phyloP scores from a whole-genome alignment of 495 filamentous ascomycete genomes.

The Aspergillus homomorphus region DNA sequence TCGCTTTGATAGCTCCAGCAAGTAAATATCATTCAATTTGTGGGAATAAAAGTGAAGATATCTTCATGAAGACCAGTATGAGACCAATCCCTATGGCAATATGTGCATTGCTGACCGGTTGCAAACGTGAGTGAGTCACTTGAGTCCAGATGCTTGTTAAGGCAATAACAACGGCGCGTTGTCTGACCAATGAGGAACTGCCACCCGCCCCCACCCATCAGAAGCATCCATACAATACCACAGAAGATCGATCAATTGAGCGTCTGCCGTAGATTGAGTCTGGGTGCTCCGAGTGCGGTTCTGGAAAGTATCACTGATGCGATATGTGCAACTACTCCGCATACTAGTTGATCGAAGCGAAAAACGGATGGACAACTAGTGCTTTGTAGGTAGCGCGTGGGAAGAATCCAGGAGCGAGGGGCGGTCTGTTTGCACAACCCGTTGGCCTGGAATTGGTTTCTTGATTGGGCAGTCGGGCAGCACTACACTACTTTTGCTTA shows the following conservation, averaged over 20 bases:
- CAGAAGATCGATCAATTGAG: neutral
- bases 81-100: neutral
- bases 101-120: neutral
- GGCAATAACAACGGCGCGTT: neutral
- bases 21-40: neutral
- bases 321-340: neutral
- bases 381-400: neutral
- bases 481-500: conserved; percentile 9
- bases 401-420: neutral
- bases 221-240: neutral
- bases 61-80: neutral
- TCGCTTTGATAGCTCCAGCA: neutral
- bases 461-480: conserved; percentile 31
- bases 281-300: neutral
- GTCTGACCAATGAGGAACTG: neutral
- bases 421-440: neutral
- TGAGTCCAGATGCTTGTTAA: neutral
- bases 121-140: neutral
- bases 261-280: neutral
- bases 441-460: conserved; percentile 1
- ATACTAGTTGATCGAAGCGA: neutral
- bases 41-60: neutral
- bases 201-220: neutral
- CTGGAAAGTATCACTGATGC: neutral
- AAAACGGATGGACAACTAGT: neutral